These are phyloP conservation scores for Venturia aucupariae DNA, from an alignment of 2,329 filamentous ascomycete genomes.

Conservation along the genomic window DNA sequence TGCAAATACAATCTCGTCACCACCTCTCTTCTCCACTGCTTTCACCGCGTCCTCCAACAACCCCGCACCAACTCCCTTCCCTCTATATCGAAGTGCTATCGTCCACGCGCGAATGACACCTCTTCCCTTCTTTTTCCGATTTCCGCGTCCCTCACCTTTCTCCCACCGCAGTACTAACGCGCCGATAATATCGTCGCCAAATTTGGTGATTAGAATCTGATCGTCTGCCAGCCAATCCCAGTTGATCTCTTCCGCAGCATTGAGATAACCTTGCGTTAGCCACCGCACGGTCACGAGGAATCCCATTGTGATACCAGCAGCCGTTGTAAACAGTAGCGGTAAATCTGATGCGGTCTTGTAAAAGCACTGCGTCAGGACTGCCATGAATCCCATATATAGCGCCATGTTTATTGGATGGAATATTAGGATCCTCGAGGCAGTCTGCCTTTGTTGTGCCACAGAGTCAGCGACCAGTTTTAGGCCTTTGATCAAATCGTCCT, in stretches of 20 bases:
- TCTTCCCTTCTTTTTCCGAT: constrained; percentile 47
- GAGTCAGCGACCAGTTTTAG: constrained; percentile 71
- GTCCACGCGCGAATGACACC: constrained; percentile 79
- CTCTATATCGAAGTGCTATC: constrained; percentile 58
- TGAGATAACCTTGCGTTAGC: constrained; percentile 52
- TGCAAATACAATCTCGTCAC: constrained; percentile 64
- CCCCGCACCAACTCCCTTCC: constrained; percentile 61
- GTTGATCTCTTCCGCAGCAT: constrained; percentile 50
- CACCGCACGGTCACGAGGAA: constrained; percentile 54
- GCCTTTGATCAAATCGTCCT: constrained; percentile 55
- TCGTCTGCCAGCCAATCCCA: constrained; percentile 53
- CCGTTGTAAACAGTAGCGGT: constrained; percentile 48
- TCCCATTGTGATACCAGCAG: constrained; percentile 53
- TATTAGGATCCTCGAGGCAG: constrained; percentile 53
- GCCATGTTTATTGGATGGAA: constrained; percentile 48
- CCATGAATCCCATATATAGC: constrained; percentile 30
- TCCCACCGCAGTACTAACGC: constrained; percentile 53
- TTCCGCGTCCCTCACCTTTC: constrained; percentile 32
- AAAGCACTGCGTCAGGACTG: constrained; percentile 31
- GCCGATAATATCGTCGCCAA: constrained; percentile 60
- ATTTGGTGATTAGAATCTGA: constrained; percentile 52
- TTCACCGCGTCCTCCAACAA: constrained; percentile 65
- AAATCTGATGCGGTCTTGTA: constrained; percentile 39
- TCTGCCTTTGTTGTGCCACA: constrained; percentile 70
- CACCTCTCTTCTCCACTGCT: constrained; percentile 58